phyloP scores from a whole-genome alignment of 1,284 basidiomycete genomes.

The Puccinia polysora region DNA sequence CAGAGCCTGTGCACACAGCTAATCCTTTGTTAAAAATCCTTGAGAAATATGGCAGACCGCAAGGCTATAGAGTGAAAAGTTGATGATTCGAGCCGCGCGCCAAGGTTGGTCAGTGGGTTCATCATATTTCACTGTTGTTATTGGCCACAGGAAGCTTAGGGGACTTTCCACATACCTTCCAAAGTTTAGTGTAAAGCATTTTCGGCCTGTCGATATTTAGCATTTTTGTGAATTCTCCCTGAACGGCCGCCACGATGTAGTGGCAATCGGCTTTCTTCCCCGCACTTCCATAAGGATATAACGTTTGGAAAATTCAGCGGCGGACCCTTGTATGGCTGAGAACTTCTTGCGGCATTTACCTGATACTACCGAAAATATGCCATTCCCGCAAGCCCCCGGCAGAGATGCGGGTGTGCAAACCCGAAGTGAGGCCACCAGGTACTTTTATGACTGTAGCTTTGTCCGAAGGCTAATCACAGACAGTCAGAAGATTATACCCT shows the following conservation, averaged over 20 bases:
- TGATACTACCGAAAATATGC: constrained; percentile 7
- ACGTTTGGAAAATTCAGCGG: not conserved
- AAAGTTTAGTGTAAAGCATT: constrained; percentile 66
- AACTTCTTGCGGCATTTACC: not conserved
- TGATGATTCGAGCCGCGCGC: no score
- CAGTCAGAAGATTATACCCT: not conserved
- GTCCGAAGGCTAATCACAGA: no score
- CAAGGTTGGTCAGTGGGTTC: not conserved
- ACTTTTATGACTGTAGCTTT: no score
- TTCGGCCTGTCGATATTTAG: constrained; percentile 66
- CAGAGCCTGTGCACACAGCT: constrained; percentile 70
- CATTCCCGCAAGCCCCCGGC: not conserved
- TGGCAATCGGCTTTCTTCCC: constrained; percentile 66
- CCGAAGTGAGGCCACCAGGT: not conserved
- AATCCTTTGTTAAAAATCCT: constrained; percentile 67
- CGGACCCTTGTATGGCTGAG: not conserved
- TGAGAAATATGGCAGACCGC: constrained; percentile 74
- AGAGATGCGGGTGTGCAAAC: constrained; percentile 3
- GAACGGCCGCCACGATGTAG: constrained; percentile 68
- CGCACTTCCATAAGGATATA: constrained; percentile 57
- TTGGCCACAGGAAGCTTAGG: not conserved
- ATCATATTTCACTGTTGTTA: not conserved
- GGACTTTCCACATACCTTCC: constrained; percentile 59
- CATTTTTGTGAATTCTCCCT: constrained; percentile 65
- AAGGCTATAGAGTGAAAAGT: constrained; percentile 60